A percentile compares a stretch with the other conserved stretches of the same genome.
Conservation (phyloP, 2,329 filamentous ascomycete genomes). For the Blastomyces emzantsi region DNA sequence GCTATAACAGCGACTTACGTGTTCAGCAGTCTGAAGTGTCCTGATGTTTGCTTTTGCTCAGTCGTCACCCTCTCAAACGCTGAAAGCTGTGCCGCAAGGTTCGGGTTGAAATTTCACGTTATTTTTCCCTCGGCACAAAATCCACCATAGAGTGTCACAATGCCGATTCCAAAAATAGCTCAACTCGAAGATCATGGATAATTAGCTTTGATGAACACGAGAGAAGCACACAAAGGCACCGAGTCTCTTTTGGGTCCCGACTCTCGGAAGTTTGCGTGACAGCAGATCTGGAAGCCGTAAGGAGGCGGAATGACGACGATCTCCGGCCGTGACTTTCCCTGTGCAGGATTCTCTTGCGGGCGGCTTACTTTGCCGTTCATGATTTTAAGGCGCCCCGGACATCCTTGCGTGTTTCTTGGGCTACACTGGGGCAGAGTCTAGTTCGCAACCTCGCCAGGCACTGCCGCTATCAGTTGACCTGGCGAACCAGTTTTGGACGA, state of each 20-base stretch:
- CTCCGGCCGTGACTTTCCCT: neutral
- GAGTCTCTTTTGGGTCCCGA: neutral
- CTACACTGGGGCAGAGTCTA: neutral
- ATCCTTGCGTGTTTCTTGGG: neutral
- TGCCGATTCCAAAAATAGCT: neutral
- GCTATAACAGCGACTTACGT: neutral
- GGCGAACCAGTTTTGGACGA: constrained; percentile 1
- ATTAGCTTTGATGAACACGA: constrained; percentile 4
- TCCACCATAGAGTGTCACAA: neutral
- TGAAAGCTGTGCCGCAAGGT: neutral
- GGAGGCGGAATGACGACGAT: neutral
- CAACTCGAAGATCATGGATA: neutral
- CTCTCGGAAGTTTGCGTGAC: neutral
- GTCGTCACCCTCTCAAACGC: neutral
- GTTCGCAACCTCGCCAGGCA: neutral
- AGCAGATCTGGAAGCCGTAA: neutral
- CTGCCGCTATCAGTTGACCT: constrained; percentile 1
- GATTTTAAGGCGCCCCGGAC: neutral
- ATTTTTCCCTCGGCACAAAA: neutral
- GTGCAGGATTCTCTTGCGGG: neutral
- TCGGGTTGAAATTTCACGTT: neutral
- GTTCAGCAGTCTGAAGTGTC: neutral
- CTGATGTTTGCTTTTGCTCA: neutral
- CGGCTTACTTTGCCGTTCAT: neutral
- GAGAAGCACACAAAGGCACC: neutral